Conservation (phyloP, 306 rosid species). For the Pterocarpus macrocarpus region DNA sequence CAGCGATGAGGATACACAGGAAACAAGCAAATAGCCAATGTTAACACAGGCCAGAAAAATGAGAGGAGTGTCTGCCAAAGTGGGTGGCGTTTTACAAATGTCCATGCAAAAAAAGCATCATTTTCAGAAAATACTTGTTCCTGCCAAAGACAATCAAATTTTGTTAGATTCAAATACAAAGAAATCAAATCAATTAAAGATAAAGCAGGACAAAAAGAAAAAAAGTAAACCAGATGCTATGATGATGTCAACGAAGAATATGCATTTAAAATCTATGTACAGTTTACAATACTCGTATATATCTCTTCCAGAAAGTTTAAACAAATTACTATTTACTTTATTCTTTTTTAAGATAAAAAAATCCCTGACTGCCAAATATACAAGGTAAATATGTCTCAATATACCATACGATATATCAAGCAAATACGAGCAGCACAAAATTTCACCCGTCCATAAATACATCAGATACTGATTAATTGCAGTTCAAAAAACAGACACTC, state of each 20-base stretch:
- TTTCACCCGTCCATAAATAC: background rate
- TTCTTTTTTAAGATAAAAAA: conserved; percentile 10
- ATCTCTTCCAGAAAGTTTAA: background rate
- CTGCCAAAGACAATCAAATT: conserved; percentile 62
- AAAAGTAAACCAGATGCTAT: background rate
- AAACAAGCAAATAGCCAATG: conserved; percentile 97
- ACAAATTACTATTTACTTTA: background rate
- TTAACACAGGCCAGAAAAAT: conserved; percentile 96
- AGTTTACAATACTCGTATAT: background rate
- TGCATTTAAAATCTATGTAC: conserved; percentile 33
- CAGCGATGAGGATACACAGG: conserved; percentile 97
- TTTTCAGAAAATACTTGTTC: conserved; percentile 91
- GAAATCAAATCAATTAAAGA: conserved; percentile 11
- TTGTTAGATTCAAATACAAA: conserved; percentile 47
- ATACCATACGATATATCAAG: conserved; percentile 18
- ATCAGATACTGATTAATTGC: background rate
- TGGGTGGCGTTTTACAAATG: conserved; percentile 89
- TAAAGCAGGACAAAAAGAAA: background rate
- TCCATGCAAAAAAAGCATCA: conserved; percentile 98
- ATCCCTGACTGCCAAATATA: background rate
- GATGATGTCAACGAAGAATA: conserved; percentile 10
- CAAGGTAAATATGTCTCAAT: conserved; percentile 1
- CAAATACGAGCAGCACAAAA: conserved; percentile 10
- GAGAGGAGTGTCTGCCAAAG: conserved; percentile 99
- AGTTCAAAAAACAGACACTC: conserved; percentile 28